Conservation (phyloP, 805 yeast species). For the Lipomyces orientalis region DNA sequence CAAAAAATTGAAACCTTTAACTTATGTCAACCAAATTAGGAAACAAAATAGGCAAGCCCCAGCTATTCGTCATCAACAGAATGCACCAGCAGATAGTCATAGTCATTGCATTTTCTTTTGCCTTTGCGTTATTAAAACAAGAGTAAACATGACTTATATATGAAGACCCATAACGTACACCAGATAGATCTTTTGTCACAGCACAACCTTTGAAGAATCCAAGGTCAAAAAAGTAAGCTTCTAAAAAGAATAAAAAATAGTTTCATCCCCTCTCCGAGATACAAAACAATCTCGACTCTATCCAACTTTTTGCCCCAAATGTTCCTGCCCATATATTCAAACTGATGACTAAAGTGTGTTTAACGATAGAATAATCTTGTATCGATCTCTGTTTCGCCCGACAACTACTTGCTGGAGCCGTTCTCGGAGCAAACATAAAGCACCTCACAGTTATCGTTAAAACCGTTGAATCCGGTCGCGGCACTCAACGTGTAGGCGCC, state of each 20-base stretch:
- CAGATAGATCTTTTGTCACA: neutral
- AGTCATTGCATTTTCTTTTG: neutral
- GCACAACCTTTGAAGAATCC: neutral
- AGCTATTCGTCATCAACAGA: neutral
- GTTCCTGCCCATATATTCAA: neutral
- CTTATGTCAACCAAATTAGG: neutral
- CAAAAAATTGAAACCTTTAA: no score
- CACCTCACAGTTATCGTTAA: conserved; percentile 61
- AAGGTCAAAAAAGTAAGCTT: neutral
- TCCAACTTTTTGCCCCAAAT: neutral
- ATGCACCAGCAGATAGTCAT: neutral
- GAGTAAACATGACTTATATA: neutral
- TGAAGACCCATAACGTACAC: neutral
- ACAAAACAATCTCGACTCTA: neutral
- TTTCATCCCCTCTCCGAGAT: neutral
- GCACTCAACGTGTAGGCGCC: conserved; percentile 97
- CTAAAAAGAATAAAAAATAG: neutral
- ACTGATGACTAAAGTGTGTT: neutral
- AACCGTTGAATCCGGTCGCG: conserved; percentile 92
- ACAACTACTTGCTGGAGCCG: conserved; percentile 31
- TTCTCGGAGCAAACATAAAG: conserved; percentile 62
- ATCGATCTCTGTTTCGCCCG: neutral
- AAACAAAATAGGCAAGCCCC: neutral
- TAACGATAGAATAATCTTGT: neutral
- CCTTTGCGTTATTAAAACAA: neutral